phyloP scores from a whole-genome alignment of 331 rosid genomes.

The Arachis monticola region DNA sequence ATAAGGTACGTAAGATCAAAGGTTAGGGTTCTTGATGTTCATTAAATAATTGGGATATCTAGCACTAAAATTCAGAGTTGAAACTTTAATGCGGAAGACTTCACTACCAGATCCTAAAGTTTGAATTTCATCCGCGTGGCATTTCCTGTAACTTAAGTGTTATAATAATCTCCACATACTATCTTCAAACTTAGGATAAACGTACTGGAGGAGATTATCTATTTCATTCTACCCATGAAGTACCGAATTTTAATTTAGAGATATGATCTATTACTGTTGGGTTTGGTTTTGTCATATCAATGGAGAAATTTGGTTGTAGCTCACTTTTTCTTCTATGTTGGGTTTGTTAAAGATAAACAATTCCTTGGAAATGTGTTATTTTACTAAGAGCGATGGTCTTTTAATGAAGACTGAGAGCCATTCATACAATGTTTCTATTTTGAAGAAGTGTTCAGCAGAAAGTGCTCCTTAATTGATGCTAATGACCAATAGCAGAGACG shows the following conservation, averaged over 20 bases:
- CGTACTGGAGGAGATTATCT: background rate
- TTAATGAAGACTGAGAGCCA: background rate
- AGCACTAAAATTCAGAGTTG: background rate
- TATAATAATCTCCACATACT: background rate
- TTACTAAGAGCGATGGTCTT: background rate
- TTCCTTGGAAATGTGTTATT: background rate
- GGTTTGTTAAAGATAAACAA: constrained; percentile 11
- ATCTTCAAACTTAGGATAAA: background rate
- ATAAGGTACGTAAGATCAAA: constrained; percentile 25
- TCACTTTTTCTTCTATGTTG: background rate
- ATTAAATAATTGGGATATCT: background rate
- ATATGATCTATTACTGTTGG: background rate
- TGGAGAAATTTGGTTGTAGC: background rate
- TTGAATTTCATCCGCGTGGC: too few species aligned
- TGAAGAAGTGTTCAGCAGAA: background rate
- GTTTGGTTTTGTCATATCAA: background rate
- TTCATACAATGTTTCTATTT: constrained; percentile 13
- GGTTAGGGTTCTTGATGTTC: background rate
- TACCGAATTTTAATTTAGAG: background rate
- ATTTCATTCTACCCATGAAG: background rate
- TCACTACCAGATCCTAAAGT: too few species aligned
- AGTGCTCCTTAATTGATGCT: background rate
- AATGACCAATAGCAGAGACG: background rate
- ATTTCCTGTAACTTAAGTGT: too few species aligned
- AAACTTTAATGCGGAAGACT: background rate